Evolutionary conservation across 306 rosid species (phyloP).

Genomic region (apple (Malus domestica)): ASM211411v1 NC_041791.1:34320501-34321000

Average conservation of each 20-base stretch:
- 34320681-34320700: slow-evolving; percentile 23
- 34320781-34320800: not conserved
- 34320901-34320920: not conserved
- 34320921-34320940: not conserved
- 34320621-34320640: too few species aligned
- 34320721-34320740: not conserved
- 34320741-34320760: not conserved
- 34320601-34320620: too few species aligned
- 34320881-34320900: not conserved
- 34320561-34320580: too few species aligned
- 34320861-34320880: not conserved
- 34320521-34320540: too few species aligned
- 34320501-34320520: too few species aligned
- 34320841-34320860: not conserved
- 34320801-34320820: not conserved
- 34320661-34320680: slow-evolving; percentile 60
- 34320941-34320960: not conserved
- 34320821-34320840: not conserved
- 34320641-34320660: too few species aligned
- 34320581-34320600: too few species aligned
- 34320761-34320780: not conserved
- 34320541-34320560: too few species aligned
- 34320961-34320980: not conserved
- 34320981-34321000: not conserved
- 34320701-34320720: slow-evolving; percentile 82